Evolutionary conservation across 495 filamentous ascomycete genomes (phyloP), one percentile per base, ranked within the genome.

Genomic region (Hypoxylon cercidicola): DNA sequence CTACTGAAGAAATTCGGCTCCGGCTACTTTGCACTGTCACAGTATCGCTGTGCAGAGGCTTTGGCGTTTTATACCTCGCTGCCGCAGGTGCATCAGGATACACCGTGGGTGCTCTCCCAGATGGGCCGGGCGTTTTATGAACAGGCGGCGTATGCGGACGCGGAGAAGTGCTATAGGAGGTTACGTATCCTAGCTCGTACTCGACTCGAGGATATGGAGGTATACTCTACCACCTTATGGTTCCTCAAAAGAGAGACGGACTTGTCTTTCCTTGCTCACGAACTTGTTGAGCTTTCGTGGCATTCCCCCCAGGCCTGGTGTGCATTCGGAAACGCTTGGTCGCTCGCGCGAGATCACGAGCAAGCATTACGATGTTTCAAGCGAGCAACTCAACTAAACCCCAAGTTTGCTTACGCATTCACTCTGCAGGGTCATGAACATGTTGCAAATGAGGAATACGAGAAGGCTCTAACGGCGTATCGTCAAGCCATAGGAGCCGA

Each of bases 171-270:
- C 66, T 99, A 96, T 74, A 77, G 86, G 37, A 85, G 88, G 41
- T 83, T 97, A 30, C 89, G 89, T 58, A 80, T 85, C 35, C 78
- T 93, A 45, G 87, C 90, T 20, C 93, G 93, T 6, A 89, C 90
- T 3, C 86, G 90, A 16, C 81, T 93, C 45, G 89, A 93, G 64
- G 93, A 97, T 69, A 97, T 97, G 93, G 95, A 99, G 70, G 88
- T 97, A 18, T 99, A 95, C 74, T 97, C 94, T 3, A 98, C 96
- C 11, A 87, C 94, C n/a, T 86, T 99, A 7, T 99, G 95, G 95
- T 92, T 96, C 72, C 80, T 97, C 61, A 95, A 96, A 72, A 90
- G 88, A 66, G 95, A 97, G 63, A 89, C 91, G 6, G 92, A 97
- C 23, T 82, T 99, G 7, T 93, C 96, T 2, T 96, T 93, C 73